A percentile compares a stretch with the other conserved stretches of the same genome.
Evolutionary conservation across 169 alveolate genomes (phyloP).

Genomic region (Condylostoma magnum): DNA sequence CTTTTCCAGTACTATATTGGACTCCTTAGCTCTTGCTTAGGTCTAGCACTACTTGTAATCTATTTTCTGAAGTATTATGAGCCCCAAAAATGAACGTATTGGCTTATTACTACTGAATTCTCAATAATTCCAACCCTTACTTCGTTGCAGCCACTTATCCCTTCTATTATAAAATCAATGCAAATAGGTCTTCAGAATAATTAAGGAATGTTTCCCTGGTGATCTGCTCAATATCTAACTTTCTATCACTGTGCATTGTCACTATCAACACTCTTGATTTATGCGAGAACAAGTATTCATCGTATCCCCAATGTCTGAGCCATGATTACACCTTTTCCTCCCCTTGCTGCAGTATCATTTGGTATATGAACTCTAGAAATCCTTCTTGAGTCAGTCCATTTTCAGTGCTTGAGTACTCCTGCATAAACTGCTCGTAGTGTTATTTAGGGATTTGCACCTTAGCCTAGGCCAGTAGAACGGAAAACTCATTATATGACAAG

Average conservation of each 20-base stretch:
- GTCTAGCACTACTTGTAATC: too few species aligned
- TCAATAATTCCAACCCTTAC: too few species aligned
- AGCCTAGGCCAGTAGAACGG: not conserved
- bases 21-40: too few species aligned
- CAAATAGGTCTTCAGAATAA: too few species aligned
- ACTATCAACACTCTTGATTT: conserved; percentile 73
- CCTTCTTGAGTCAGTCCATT: conserved; percentile 25
- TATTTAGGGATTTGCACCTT: not conserved
- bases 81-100: too few species aligned
- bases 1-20: too few species aligned
- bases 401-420: conserved; percentile 3
- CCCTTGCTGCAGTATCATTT: not conserved
- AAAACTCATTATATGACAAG: conserved; percentile 3
- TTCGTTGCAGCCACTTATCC: too few species aligned
- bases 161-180: too few species aligned
- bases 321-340: not conserved
- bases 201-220: too few species aligned
- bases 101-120: too few species aligned
- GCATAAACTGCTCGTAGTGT: not conserved
- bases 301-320: conserved; percentile 70
- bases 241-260: conserved; percentile 57
- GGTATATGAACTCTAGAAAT: not conserved
- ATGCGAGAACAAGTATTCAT: conserved; percentile 63
- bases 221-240: not conserved
- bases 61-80: too few species aligned